A percentile compares a stretch with the other conserved stretches of the same genome.
These are phyloP conservation scores for Toxoplasma gondii DNA, from an alignment of 169 alveolate species.

Conservation along the genomic window DNA sequence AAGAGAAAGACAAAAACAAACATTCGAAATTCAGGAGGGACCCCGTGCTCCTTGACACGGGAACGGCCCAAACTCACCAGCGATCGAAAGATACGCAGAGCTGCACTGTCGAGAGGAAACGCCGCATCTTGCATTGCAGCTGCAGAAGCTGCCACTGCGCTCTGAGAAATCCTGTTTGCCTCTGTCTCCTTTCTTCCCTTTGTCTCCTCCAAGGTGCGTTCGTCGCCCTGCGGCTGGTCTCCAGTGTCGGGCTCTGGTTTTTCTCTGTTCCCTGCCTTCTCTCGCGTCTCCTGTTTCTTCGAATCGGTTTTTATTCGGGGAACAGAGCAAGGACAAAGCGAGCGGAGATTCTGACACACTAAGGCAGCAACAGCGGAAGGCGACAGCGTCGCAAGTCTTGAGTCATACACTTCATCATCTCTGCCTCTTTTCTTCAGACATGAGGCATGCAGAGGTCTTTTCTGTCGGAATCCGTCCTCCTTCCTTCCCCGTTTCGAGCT, in stretches of 20 bases:
- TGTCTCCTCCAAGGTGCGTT: too few species aligned
- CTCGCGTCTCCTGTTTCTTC: neutral
- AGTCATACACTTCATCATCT: neutral
- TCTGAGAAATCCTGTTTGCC: neutral
- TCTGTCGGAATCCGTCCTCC: too few species aligned
- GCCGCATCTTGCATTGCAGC: conserved; percentile 25
- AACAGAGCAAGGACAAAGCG: neutral
- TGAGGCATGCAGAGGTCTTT: too few species aligned
- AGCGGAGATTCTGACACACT: neutral
- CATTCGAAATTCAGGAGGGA: too few species aligned
- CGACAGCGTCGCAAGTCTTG: neutral
- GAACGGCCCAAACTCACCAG: neutral
- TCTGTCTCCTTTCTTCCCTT: too few species aligned
- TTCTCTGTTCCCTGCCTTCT: neutral
- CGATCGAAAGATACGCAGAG: conserved; percentile 21
- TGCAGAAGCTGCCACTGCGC: neutral
- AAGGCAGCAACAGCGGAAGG: neutral
- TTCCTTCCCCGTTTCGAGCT: too few species aligned
- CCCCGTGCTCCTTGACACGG: too few species aligned
- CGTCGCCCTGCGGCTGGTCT: too few species aligned
- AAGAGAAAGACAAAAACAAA: too few species aligned
- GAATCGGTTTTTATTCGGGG: neutral
- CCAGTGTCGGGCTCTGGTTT: too few species aligned
- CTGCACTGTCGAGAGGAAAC: neutral
- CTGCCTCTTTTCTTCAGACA: neutral